These are phyloP conservation scores for Pleurotus pulmonarius DNA, from an alignment of 768 basidiomycete species.

Conservation along the genomic window DNA sequence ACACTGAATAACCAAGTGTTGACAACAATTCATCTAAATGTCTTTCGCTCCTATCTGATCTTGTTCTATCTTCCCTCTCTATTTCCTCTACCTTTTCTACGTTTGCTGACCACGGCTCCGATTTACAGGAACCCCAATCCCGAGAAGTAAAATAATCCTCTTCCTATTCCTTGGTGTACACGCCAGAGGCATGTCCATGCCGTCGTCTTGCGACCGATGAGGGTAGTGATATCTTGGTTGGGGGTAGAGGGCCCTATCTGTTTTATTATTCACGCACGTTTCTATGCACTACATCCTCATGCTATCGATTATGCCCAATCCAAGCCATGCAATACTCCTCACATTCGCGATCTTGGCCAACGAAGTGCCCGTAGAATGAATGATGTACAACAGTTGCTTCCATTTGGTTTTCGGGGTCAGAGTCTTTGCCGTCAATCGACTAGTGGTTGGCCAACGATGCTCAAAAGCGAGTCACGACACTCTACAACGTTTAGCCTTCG, in stretches of 20 bases:
- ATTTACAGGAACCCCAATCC: constrained; percentile 58
- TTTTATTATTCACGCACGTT: constrained; percentile 7
- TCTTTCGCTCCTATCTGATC: constrained; percentile 99
- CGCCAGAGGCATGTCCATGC: neutral
- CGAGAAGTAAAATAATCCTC: constrained; percentile 44
- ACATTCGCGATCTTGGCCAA: neutral
- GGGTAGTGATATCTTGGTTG: neutral
- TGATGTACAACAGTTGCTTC: too few relatives aligned
- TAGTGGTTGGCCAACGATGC: too few relatives aligned
- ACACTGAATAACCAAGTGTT: constrained; percentile 86
- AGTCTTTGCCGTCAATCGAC: too few relatives aligned
- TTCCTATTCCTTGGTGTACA: neutral
- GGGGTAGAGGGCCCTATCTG: neutral
- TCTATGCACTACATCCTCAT: constrained; percentile 1
- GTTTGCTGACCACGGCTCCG: constrained; percentile 20
- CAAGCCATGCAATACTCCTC: neutral
- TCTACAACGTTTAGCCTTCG: too few relatives aligned
- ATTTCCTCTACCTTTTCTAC: constrained; percentile 11
- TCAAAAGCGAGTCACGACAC: too few relatives aligned
- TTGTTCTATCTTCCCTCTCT: constrained; percentile 14
- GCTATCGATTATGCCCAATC: constrained; percentile 4
- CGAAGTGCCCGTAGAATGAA: too few relatives aligned
- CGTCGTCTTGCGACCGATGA: neutral
- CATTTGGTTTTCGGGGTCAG: too few relatives aligned
- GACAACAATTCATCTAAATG: constrained; percentile 79